These are phyloP conservation scores for Eudorina sp. DNA, from an alignment of 139 green algal species.

Conservation along the genomic window DNA sequence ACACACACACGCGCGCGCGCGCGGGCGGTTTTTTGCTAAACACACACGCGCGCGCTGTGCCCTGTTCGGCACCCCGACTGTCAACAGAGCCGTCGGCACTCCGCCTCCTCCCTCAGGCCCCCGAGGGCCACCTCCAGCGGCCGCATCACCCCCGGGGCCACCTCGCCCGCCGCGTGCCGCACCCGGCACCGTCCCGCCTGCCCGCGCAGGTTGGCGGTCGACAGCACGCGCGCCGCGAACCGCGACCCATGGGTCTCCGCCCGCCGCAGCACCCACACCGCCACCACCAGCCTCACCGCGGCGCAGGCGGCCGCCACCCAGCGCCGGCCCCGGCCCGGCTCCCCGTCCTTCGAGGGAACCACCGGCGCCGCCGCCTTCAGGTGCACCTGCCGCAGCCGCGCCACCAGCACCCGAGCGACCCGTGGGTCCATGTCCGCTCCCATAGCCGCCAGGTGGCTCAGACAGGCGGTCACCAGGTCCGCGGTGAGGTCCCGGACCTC, in stretches of 20 bases:
- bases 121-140: not conserved
- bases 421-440: slow-evolving; percentile 22
- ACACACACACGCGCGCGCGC: too few relatives aligned
- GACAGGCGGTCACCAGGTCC: not conserved
- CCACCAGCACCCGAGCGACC: slow-evolving; percentile 2
- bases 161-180: not conserved
- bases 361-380: not conserved
- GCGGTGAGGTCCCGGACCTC: not conserved
- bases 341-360: too few relatives aligned
- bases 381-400: not conserved
- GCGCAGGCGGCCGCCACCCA: not conserved
- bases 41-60: too few relatives aligned
- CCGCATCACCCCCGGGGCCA: not conserved
- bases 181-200: not conserved
- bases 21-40: too few relatives aligned
- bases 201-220: not conserved
- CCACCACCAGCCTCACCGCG: not conserved
- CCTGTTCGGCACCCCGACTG: not conserved
- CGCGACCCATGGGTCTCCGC: not conserved
- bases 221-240: not conserved
- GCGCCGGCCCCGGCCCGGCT: not conserved
- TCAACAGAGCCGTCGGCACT: not conserved
- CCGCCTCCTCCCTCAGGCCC: not conserved
- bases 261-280: slow-evolving; percentile 19
- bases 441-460: slow-evolving; percentile 3